Evolutionary conservation across 2,329 filamentous ascomycete genomes (phyloP).

Genomic region (Scytalidium sp.): DNA sequence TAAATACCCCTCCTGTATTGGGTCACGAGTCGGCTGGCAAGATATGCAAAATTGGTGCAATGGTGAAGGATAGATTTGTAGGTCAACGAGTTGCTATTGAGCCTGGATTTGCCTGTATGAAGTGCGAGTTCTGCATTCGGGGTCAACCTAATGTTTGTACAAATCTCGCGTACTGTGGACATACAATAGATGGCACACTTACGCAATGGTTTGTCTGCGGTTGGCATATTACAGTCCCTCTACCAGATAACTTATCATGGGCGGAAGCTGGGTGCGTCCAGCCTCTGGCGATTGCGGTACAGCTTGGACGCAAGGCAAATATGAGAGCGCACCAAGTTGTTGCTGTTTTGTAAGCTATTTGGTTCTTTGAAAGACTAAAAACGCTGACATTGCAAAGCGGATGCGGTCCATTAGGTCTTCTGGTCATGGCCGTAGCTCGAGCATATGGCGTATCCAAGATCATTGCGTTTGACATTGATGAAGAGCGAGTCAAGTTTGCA

Average conservation of each 20-base stretch:
- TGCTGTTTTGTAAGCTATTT: slow-evolving; percentile 23
- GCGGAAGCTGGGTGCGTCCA: slow-evolving; percentile 67
- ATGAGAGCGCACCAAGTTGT: slow-evolving; percentile 20
- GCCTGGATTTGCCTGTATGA: slow-evolving; percentile 40
- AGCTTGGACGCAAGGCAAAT: slow-evolving; percentile 51
- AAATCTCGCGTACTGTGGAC: slow-evolving; percentile 64
- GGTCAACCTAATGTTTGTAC: slow-evolving; percentile 65
- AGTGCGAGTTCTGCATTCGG: slow-evolving; percentile 26
- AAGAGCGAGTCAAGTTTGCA: slow-evolving; percentile 21
- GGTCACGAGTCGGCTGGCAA: slow-evolving; percentile 42
- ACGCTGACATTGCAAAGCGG: slow-evolving; percentile 14
- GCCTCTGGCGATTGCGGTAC: slow-evolving; percentile 60
- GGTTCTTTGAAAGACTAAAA: neutral
- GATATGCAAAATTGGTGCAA: slow-evolving; percentile 35
- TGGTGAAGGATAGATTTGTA: slow-evolving; percentile 37
- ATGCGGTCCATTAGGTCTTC: slow-evolving; percentile 25
- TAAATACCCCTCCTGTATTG: slow-evolving; percentile 36
- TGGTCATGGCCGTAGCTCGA: slow-evolving; percentile 23
- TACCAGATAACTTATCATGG: slow-evolving; percentile 55
- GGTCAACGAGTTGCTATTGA: slow-evolving; percentile 45
- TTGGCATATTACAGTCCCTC: slow-evolving; percentile 61
- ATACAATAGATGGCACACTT: slow-evolving; percentile 64
- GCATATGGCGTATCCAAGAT: slow-evolving; percentile 25
- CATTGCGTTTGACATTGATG: slow-evolving; percentile 27
- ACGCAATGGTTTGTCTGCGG: slow-evolving; percentile 54